Evolutionary conservation across 1,284 basidiomycete species (phyloP), one percentile per base, ranked within the genome.

Genomic region (Inonotus hispidus): DNA sequence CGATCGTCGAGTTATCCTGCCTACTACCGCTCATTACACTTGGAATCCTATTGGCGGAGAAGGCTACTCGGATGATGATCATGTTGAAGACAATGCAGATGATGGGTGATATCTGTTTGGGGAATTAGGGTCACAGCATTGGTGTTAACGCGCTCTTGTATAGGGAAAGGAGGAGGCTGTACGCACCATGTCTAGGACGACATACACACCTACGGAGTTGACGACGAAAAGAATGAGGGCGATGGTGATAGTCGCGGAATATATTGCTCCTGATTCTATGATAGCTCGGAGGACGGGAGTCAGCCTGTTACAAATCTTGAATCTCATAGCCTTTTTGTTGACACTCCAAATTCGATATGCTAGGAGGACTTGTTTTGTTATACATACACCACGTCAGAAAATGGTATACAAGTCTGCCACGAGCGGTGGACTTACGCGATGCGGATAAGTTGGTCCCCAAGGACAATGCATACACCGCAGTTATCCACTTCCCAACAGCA

Each of bases 201-300:
- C 68, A 58, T 75, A 77, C 56, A 75, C 74, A 53, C 72, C 71
- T 68, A 71, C 75, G 6, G 71, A 73, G 29, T 69, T 66, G 6
- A 65, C 63, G 54, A 71, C 66, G 65, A 74, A 77, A 14, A 74
- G 63, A n/a, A 74, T 68, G 7, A 77, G 68, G n/a, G 77, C 65
- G 8, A 67, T 64, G 23, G 73, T 65, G n/a, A 76, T 49, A 29
- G 46, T 49, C 46, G 25, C 68, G 2, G 72, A 75, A 63, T 77
- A 77, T 29, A 77, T 71, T 6, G 72, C 71, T 19, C 77, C 75
- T n/a, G 75, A 75, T 63, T 77, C 77, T 37, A 78, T 66, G 37
- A 77, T 70, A 23, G 76, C 69, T 32, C 73, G 65, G 37, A 74
- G 67, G 53, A 74, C 62, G 7, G 74, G 69, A 25, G 49, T 27